Percentiles rank a stretch among this genome's conserved stretches.
These are phyloP conservation scores for Arabis alpina DNA, from an alignment of 345 rosid genomes.

Conservation along the genomic window DNA sequence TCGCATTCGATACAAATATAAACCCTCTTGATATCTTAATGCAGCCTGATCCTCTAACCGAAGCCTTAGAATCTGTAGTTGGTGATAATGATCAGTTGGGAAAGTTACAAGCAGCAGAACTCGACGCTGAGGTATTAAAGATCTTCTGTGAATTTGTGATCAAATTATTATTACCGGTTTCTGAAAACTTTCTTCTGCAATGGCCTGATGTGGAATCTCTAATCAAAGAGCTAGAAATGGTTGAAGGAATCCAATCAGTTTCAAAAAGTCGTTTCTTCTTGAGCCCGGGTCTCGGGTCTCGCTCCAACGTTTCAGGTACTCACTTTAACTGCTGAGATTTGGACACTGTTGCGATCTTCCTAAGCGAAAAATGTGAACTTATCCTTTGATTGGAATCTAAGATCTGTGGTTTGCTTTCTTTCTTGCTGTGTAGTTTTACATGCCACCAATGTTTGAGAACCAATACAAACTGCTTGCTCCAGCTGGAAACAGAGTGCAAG, in stretches of 20 bases:
- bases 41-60: conserved; percentile 89
- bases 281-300: conserved; percentile 93
- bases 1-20: not conserved
- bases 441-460: conserved; percentile 90
- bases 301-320: conserved; percentile 95
- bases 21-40: conserved; percentile 8
- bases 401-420: no score
- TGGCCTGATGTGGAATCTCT: conserved; percentile 95
- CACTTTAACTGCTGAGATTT: no score
- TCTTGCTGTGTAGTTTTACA: conserved; percentile 64
- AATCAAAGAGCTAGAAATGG: conserved; percentile 71
- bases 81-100: conserved; percentile 65
- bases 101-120: conserved; percentile 67
- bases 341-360: no score
- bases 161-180: not conserved
- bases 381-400: no score
- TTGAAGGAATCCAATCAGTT: conserved; percentile 78
- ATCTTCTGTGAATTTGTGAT: not conserved
- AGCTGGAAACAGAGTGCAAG: conserved; percentile 90
- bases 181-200: conserved; percentile 47
- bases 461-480: conserved; percentile 93
- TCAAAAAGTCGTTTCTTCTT: conserved; percentile 87
- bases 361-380: no score
- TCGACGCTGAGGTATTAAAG: conserved; percentile 68
- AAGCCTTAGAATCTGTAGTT: conserved; percentile 79